Evolutionary conservation across 805 yeast genomes (phyloP).

Genomic region (Candida rishiriensis): DNA sequence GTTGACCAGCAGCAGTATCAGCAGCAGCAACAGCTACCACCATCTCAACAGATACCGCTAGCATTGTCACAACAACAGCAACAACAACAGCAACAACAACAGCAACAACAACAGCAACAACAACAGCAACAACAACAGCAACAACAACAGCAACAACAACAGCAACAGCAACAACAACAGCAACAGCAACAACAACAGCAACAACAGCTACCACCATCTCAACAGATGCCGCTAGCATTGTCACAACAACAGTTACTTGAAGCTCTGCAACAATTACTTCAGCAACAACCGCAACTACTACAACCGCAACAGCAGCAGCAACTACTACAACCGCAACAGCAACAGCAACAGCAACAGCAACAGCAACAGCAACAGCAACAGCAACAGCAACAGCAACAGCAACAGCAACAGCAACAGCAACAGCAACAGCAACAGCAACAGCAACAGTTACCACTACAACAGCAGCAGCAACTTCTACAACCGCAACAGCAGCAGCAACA

Average conservation of each 20-base stretch:
- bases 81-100: slow-evolving; percentile 8
- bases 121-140: slow-evolving; percentile 9
- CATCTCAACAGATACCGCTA: background rate
- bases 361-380: slow-evolving; percentile 3
- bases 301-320: too few species aligned
- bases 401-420: slow-evolving; percentile 8
- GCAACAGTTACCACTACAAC: slow-evolving; percentile 5
- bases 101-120: background rate
- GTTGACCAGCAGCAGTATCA: slow-evolving; percentile 2
- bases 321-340: background rate
- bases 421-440: slow-evolving; percentile 8
- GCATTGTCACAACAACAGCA: slow-evolving; percentile 2
- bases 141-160: slow-evolving; percentile 3
- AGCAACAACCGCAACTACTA: too few species aligned
- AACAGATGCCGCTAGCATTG: slow-evolving; percentile 5
- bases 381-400: slow-evolving; percentile 6
- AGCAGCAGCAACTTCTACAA: slow-evolving; percentile 1
- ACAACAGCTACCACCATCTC: slow-evolving; percentile 5
- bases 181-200: slow-evolving; percentile 9
- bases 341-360: slow-evolving; percentile 9
- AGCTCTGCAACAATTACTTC: too few species aligned
- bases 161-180: slow-evolving; percentile 6
- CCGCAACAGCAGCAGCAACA: too few species aligned
- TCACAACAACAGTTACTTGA: slow-evolving; percentile 2
- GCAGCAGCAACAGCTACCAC: background rate